These are phyloP conservation scores for Malassezia vespertilionis DNA, from an alignment of 1,284 basidiomycete genomes.

Conservation along the genomic window DNA sequence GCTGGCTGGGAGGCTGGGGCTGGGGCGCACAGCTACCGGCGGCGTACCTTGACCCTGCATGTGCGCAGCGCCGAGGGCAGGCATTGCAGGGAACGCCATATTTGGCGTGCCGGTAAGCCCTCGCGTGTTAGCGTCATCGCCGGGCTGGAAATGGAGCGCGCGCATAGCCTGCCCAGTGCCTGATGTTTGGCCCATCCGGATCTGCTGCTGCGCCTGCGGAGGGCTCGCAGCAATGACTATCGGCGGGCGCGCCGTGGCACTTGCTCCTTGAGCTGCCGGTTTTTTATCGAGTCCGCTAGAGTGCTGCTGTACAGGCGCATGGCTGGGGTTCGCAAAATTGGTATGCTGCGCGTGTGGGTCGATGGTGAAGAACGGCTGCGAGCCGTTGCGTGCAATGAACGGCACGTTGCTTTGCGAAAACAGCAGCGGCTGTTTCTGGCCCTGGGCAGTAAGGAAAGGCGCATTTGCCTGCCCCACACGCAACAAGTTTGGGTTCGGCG, in stretches of 20 bases:
- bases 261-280: not conserved
- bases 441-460: conserved; percentile 11
- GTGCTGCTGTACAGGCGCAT: conserved; percentile 5
- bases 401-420: not conserved
- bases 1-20: not conserved
- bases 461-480: conserved; percentile 7
- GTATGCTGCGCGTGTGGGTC: not conserved
- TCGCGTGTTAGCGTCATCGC: too few relatives aligned
- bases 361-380: conserved; percentile 5
- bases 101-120: not conserved
- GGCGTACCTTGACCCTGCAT: not conserved
- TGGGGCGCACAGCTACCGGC: not conserved
- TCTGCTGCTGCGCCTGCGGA: not conserved
- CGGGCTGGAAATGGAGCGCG: too few relatives aligned
- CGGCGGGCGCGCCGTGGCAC: not conserved
- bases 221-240: too few relatives aligned
- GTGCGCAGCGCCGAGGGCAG: too few relatives aligned
- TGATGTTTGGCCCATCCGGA: not conserved
- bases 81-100: not conserved
- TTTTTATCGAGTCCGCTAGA: not conserved
- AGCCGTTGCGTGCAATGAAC: conserved; percentile 5
- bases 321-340: not conserved
- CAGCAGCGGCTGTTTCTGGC: conserved; percentile 1
- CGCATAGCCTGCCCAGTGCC: not conserved
- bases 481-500: too few relatives aligned